Base-by-base conservation (phyloP, 2,329 filamentous ascomycete genomes). In the Neonectria coccinea region DNA sequence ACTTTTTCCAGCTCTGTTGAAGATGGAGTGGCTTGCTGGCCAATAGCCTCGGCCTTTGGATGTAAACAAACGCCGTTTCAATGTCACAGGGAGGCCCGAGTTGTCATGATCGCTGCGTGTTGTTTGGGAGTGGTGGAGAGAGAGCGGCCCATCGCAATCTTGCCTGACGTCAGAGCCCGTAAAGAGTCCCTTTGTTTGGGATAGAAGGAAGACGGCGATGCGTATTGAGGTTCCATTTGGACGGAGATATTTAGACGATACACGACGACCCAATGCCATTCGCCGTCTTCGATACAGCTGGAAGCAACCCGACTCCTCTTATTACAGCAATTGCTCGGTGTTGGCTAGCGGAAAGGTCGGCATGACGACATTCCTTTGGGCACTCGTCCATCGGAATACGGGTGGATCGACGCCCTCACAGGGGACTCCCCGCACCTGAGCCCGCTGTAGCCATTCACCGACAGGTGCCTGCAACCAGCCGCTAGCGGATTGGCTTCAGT, bases 361-460 rank as follows among this genome's bases (percentile, higher is more conserved):
- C 39, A 39, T 59, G 56, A 59, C 56, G 47, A 44, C 56, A 53
- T 36, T 31, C 25, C 25, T 29, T 31, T 29, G 25, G 42, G 42
- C 42, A 45, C 12, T 11, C 42, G 11, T 36, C 9, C 4, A 12
- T 65, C 62, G 50, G 67, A 48, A 70, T 56, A 63, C 56, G 57
- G 62, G 58, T 48, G 56, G 36, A 44, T 67, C 54, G 50, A 58
- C 59, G 12, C 53, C 51, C n/a, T 63, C 59, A 68, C 67, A 66
- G 42, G 67, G 67, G 56, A 58, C 65, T 68, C 67, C 68, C 68
- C 68, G 68, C 68, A 67, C 59, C 63, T 44, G 52, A 44, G 42
- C 67, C 67, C 67, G 61, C 67, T 67, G 53, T 67, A 48, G 12
- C 45, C 41, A 41, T 33, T n/a, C n/a, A 25, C 10, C 20, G 6